Evolutionary conservation across 2,329 filamentous ascomycete genomes (phyloP).

Genomic region (Phyllosticta citriasiana): DNA sequence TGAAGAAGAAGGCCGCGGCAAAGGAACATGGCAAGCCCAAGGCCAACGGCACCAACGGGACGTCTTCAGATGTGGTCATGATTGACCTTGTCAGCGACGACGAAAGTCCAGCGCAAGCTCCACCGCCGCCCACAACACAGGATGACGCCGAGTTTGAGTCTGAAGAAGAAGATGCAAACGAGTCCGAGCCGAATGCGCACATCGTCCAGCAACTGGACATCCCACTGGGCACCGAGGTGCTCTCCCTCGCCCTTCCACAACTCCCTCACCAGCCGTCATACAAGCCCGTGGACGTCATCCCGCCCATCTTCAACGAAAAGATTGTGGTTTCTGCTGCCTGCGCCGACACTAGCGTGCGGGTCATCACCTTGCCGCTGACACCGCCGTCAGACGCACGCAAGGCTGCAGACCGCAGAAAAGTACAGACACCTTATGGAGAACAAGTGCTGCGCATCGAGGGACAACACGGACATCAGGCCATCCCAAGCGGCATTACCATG

Average conservation of each 20-base stretch:
- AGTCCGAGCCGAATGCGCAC: conserved; percentile 43
- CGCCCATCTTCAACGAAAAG: conserved; percentile 37
- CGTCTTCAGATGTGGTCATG: conserved; percentile 38
- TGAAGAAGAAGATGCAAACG: conserved; percentile 49
- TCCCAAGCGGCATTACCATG: conserved; percentile 42
- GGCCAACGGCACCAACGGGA: conserved; percentile 36
- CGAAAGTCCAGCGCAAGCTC: conserved; percentile 23
- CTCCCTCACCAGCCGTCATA: conserved; percentile 23
- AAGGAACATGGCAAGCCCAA: conserved; percentile 23
- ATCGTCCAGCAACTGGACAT: conserved; percentile 48
- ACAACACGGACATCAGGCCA: conserved; percentile 39
- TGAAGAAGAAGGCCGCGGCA: conserved; percentile 25
- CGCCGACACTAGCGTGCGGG: conserved; percentile 45
- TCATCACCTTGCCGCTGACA: conserved; percentile 45
- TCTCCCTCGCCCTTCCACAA: conserved; percentile 42
- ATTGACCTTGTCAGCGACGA: conserved; percentile 47
- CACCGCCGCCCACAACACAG: conserved; percentile 9
- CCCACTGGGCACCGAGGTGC: conserved; percentile 42
- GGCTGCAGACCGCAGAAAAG: conserved; percentile 22
- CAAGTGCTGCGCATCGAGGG: conserved; percentile 39
- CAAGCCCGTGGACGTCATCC: conserved; percentile 28
- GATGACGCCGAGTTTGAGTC: conserved; percentile 37
- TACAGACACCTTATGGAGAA: conserved; percentile 28
- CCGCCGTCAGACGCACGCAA: conserved; percentile 39
- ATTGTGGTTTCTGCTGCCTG: conserved; percentile 47